Evolutionary conservation across 495 filamentous ascomycete species (phyloP).

Genomic region (Penicillium steckii): DNA sequence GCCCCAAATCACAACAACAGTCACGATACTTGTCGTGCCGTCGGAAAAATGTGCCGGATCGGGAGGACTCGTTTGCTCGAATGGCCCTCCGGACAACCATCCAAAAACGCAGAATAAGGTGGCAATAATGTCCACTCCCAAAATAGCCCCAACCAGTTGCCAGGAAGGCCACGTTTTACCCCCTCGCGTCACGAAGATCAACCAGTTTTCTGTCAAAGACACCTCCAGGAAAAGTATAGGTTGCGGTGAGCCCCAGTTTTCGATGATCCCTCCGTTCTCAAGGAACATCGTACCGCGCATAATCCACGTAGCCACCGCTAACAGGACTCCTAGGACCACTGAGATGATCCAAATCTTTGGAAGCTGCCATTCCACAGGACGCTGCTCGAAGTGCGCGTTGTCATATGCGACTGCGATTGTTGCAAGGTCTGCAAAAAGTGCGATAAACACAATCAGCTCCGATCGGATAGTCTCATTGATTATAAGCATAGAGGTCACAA

Average conservation of each 20-base stretch:
- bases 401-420: slow-evolving; percentile 77
- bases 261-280: slow-evolving; percentile 66
- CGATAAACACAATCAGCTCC: slow-evolving; percentile 73
- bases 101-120: slow-evolving; percentile 74
- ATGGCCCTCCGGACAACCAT: no score
- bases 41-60: no score
- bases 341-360: slow-evolving; percentile 79
- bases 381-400: slow-evolving; percentile 69
- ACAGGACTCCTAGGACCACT: slow-evolving; percentile 62
- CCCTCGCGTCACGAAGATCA: slow-evolving; percentile 77
- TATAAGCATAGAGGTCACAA: slow-evolving; percentile 75
- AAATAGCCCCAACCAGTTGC: slow-evolving; percentile 70
- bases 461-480: slow-evolving; percentile 67
- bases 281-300: slow-evolving; percentile 66
- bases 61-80: no score
- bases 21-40: no score
- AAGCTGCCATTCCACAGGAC: slow-evolving; percentile 74
- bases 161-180: slow-evolving; percentile 69
- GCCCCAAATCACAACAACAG: no score
- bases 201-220: slow-evolving; percentile 74
- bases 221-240: slow-evolving; percentile 73
- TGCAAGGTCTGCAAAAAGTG: slow-evolving; percentile 73
- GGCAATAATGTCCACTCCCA: slow-evolving; percentile 66
- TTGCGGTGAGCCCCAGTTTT: slow-evolving; percentile 70
- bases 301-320: slow-evolving; percentile 68